Evolutionary conservation across 2,329 filamentous ascomycete species (phyloP), one percentile per base, ranked within the genome.

Genomic region (Proliferodiscus dingleyae): DNA sequence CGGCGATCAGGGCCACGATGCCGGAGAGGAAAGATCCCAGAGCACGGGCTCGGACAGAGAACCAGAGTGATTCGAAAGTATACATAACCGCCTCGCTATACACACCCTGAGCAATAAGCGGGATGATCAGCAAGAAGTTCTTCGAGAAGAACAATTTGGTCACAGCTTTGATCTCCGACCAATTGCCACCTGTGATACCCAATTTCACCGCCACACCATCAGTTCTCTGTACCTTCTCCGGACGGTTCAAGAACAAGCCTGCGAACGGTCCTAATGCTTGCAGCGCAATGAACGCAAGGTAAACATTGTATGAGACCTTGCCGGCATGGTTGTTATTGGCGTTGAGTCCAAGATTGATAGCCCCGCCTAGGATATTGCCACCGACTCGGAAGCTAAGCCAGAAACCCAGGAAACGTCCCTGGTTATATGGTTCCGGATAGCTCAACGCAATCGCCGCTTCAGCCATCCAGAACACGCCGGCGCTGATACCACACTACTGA

Each of bases 401-500:
- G 57, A 83, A 81, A 0, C 82, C 84, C 0, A 88, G 67, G 15
- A 80, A 78, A 13, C 74, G 74, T 0, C 81, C 82, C 43, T 77
- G 74, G 38, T 85, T 85, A 59, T 77, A 79, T 0, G 83, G 81
- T 55, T 88, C 84, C 0, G 84, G 83, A 52, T 89, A 89, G 0
- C 79, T 73, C 16, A 88, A 76, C 0, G 83, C 83, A 46, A 89
- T 85, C 0, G 85, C 83, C 1, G 81, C 81, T 64, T 89, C 85
- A 0, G 83, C 78, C 71, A 81, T 81, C 85, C 85, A 89, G 64
- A 88, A 88, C 0, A 88, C 70, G 0, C 85, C 85, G 0, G 85
- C 84, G 3, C 47, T 49, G 15, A 62, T 55, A 1, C 59, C 59
- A 43, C 58, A 61, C 1, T n/a, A n/a, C n/a, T n/a, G n/a, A n/a